Percentiles rank a stretch among this genome's conserved stretches.
phyloP scores from a whole-genome alignment of 805 yeast genomes.

The Saccharomycopsis sp. region DNA sequence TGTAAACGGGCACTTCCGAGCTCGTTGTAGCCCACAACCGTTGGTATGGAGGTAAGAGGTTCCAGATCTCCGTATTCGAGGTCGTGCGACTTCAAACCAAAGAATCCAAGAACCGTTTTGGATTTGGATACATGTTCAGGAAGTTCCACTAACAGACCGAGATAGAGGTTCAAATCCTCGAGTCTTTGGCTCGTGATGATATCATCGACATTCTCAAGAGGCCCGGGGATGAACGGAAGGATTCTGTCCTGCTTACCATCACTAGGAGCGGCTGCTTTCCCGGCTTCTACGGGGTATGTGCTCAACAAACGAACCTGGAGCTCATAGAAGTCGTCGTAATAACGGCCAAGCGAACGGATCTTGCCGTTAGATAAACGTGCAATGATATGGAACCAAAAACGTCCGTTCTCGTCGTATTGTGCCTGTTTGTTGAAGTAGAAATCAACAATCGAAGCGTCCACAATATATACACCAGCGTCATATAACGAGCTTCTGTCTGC shows the following conservation, averaged over 20 bases:
- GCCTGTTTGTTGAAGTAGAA: constrained; percentile 15
- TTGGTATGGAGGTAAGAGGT: constrained; percentile 15
- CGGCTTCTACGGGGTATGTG: constrained; percentile 88
- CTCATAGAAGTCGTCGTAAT: constrained; percentile 93
- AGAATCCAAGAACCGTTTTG: constrained; percentile 60
- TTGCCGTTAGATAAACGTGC: constrained; percentile 66
- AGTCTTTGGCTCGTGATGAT: constrained; percentile 50
- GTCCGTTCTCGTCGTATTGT: constrained; percentile 69
- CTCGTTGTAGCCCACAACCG: constrained; percentile 21
- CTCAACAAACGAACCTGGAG: constrained; percentile 79
- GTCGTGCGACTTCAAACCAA: constrained; percentile 45
- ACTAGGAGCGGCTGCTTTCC: constrained; percentile 35
- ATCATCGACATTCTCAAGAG: constrained; percentile 86
- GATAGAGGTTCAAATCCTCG: constrained; percentile 49
- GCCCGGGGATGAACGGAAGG: constrained; percentile 94
- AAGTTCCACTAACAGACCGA: constrained; percentile 53
- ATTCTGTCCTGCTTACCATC: constrained; percentile 56
- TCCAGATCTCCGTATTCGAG: constrained; percentile 23
- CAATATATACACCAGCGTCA: constrained; percentile 23
- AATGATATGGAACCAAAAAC: constrained; percentile 79
- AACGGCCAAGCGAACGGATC: constrained; percentile 69
- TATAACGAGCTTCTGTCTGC: constrained; percentile 8
- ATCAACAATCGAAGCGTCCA: constrained; percentile 58
- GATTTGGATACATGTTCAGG: constrained; percentile 74
- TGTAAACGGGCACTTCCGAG: background rate